Evolutionary conservation across 768 basidiomycete species (phyloP), one percentile per base, ranked within the genome.

Genomic region (Boletus fagicola): DNA sequence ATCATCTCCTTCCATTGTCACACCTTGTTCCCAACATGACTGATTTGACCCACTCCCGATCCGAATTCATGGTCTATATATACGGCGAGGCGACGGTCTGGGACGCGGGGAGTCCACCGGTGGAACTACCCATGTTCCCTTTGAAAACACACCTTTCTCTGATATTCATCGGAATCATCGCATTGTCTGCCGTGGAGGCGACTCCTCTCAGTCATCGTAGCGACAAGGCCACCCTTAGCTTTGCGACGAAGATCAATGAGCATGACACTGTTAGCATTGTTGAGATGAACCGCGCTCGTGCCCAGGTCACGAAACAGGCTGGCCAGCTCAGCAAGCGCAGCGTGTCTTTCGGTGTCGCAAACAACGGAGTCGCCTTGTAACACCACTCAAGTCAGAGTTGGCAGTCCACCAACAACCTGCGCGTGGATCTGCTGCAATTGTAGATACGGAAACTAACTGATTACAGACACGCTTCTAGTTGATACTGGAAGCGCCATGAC

Each of bases 401-500:
- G 71, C 18, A 42, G 3, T 12, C 72, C 72, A 9, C 26, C 65
- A 3, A 68, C 65, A 15, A 43, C 48, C 8, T 72, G 73, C 74
- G 35, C 31, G 71, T 53, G 16, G 12, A 22, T 31, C 10, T 8
- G 26, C 20, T 20, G 16, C 8, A 3, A 24, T 4, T 26, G 12
- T 11, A 10, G 26, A 60, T n/a, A 18, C 22, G 2, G 16, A 22
- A 31, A 30, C 49, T 60, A 10, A 59, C 1, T 9, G 18, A 18
- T 53, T 4, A 11, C 36, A 74, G 74, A 71, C 42, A 48, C 60
- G 9, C 66, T 72, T 30, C 10, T 72, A 9, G 54, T 72, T 22
- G 71, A 72, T 50, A 72, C 72, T 6, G 71, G 71, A 18, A 74
- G 72, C 38, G 51, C 70, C 11, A 73, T 67, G 52, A 73, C 68